phyloP scores from a whole-genome alignment of 257 asterid species.

The Osmanthus fragrans region DNA sequence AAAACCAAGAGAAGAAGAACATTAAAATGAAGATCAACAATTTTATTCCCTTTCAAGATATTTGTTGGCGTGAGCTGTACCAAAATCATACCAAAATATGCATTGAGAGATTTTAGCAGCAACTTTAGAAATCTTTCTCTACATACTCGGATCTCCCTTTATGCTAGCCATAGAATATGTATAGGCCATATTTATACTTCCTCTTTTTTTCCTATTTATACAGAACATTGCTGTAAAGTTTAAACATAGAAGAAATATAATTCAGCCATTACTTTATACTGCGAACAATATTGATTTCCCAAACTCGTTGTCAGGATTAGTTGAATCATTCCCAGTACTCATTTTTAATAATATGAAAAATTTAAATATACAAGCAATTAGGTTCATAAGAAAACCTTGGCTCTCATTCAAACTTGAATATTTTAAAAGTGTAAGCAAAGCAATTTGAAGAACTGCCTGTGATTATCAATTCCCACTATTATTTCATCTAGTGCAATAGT shows the following conservation, averaged over 20 bases:
- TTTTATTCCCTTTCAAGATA: not conserved
- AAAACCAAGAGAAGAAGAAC: not conserved
- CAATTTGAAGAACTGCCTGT: constrained; percentile 9
- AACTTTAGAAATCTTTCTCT: no score
- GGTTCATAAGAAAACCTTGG: not conserved
- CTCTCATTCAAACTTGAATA: constrained; percentile 19
- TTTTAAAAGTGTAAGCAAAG: constrained; percentile 16
- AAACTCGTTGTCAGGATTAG: not conserved
- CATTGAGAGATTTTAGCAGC: no score
- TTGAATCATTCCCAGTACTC: not conserved
- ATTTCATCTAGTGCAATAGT: not conserved
- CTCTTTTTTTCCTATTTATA: no score
- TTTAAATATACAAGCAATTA: not conserved
- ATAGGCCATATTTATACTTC: no score
- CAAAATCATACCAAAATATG: no score
- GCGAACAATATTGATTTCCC: not conserved
- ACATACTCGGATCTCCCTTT: no score
- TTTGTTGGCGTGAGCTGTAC: no score
- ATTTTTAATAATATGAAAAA: not conserved
- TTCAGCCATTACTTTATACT: no score
- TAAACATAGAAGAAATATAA: no score
- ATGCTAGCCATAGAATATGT: no score
- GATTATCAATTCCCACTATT: constrained; percentile 11
- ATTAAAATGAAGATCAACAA: not conserved
- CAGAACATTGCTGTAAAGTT: no score